phyloP scores from a whole-genome alignment of 2,329 filamentous ascomycete genomes.

The Apiospora kogelbergensis region DNA sequence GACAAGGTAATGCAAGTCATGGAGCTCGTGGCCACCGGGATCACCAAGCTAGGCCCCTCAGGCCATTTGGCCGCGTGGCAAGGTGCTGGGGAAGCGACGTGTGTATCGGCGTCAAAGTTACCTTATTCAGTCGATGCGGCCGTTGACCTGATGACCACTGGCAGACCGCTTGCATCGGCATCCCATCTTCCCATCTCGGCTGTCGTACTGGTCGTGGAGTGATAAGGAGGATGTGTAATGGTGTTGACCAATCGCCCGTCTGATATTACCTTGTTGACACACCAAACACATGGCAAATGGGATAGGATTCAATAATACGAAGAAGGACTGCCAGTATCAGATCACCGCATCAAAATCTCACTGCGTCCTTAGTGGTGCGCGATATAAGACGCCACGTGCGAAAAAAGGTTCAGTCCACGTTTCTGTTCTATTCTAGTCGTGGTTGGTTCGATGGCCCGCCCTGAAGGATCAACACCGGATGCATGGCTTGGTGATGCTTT shows the following conservation, averaged over 20 bases:
- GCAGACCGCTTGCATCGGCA: not conserved
- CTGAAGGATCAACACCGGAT: not conserved
- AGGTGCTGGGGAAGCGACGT: not conserved
- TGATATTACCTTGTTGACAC: not conserved
- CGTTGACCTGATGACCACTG: not conserved
- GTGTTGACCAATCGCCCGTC: not conserved
- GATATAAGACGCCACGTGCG: not conserved
- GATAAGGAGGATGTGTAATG: not conserved
- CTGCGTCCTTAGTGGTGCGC: not conserved
- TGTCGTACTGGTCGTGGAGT: not conserved
- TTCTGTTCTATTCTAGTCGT: not conserved
- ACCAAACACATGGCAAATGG: not conserved
- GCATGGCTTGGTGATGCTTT: not conserved
- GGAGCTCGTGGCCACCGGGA: not conserved
- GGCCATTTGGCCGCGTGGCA: not conserved
- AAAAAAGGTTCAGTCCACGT: not conserved
- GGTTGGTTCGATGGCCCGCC: not conserved
- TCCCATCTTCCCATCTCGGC: not conserved
- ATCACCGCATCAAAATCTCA: not conserved
- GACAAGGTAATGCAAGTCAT: not conserved
- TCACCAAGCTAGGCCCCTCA: not conserved
- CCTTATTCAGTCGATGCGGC: constrained; percentile 2
- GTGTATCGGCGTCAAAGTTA: not conserved
- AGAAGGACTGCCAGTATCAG: not conserved
- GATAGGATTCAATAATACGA: too few species aligned